Evolutionary conservation across 2,329 filamentous ascomycete species (phyloP).

Genomic region (Neofusicoccum sp.): DNA sequence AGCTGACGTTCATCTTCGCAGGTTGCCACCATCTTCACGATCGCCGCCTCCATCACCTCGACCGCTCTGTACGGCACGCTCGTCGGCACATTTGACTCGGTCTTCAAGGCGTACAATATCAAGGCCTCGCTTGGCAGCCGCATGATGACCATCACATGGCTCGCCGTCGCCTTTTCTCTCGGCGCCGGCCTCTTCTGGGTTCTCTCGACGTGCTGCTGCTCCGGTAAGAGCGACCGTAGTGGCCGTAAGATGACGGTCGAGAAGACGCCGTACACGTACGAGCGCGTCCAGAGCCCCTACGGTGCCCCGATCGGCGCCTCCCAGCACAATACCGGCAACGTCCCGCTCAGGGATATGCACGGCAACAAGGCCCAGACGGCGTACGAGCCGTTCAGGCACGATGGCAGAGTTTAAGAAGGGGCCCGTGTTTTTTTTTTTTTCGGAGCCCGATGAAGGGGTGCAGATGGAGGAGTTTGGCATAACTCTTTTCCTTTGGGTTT

Average conservation of each 20-base stretch:
- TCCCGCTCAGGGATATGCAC: conserved; percentile 15
- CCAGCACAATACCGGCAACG: background rate
- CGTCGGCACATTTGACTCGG: conserved; percentile 66
- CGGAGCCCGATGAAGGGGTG: no score
- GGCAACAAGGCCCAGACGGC: conserved; percentile 22
- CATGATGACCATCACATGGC: conserved; percentile 76
- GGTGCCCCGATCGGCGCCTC: conserved; percentile 29
- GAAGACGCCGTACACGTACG: conserved; percentile 65
- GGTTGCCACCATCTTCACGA: conserved; percentile 58
- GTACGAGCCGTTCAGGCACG: conserved; percentile 21
- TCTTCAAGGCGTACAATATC: conserved; percentile 73
- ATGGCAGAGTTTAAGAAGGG: background rate
- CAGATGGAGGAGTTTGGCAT: background rate
- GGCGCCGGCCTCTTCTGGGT: conserved; percentile 86
- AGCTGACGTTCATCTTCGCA: conserved; percentile 26
- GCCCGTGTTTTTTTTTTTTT: background rate
- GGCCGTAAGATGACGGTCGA: conserved; percentile 50
- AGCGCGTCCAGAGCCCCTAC: conserved; percentile 53
- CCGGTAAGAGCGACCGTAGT: conserved; percentile 57
- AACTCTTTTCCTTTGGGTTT: background rate
- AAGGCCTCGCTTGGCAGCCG: conserved; percentile 65
- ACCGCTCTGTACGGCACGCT: conserved; percentile 75
- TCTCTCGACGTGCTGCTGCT: conserved; percentile 89
- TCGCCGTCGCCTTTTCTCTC: conserved; percentile 76
- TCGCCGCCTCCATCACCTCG: conserved; percentile 70